Base-by-base conservation (phyloP, 257 asterid genomes). In the Perilla frutescens region DNA sequence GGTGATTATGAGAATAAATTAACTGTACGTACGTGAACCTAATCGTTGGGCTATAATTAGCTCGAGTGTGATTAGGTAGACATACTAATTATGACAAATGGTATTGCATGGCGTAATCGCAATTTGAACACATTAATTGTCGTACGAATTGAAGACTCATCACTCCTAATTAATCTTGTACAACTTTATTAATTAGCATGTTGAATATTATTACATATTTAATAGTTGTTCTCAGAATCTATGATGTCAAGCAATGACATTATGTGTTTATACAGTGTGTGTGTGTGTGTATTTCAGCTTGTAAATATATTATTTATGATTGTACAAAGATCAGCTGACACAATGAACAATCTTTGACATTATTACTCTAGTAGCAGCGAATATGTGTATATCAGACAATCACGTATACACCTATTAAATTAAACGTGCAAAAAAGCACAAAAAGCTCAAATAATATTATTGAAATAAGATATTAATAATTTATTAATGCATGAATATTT, bases 51-150 rank as follows among this genome's bases (percentile, higher is more conserved):
- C 49, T 51, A 34, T 34, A 66, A 77, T 69, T 54, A 69, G 53
- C 62, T 40, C 14, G 58, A 66, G 75, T 66, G 84, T 71, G 70
- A 71, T 71, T 80, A 76, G 84, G 76, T 80, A 20, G 48, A 6
- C 39, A 15, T 11, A 39, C 60, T 61, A 78, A 2, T 34, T 2
- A 67, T 73, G 29, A 63, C 12, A 60, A 45, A 44, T 49, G 54
- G 26, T 5, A 70, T 26, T 43, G 60, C 59, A 47, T 29, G 54
- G 31, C 77, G n/a, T 73, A 62, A 70, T 44, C 41, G 5, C 74
- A 53, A 39, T 32, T 12, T 63, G 68, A 63, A 29, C 53, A 26
- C 13, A 26, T 20, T 62, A 37, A 14, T 14, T 66, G 14, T 13
- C 11, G 76, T 71, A 62, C 53, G 20, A 63, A 20, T 20, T 20